phyloP scores from a whole-genome alignment of 1,284 basidiomycete genomes.

The Puccinia coronata region DNA sequence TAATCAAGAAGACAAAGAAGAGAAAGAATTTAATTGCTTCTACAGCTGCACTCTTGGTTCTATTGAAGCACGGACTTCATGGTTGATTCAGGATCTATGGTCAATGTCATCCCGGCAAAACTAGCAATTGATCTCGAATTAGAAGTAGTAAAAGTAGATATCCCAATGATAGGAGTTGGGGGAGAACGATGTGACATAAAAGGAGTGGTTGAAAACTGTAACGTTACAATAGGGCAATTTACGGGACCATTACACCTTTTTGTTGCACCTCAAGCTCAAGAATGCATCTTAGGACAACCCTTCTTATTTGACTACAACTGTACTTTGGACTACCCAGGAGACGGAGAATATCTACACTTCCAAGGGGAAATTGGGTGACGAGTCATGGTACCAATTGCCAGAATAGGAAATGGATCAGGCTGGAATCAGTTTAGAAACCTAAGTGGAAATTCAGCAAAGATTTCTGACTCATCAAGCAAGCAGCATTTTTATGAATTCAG shows the following conservation, averaged over 20 bases:
- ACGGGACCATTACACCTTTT: background rate
- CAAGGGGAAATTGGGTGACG: background rate
- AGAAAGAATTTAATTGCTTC: background rate
- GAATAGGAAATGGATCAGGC: background rate
- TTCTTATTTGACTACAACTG: background rate
- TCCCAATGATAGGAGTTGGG: background rate
- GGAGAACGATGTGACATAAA: background rate
- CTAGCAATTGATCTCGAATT: background rate
- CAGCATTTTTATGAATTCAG: background rate
- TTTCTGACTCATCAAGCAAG: background rate
- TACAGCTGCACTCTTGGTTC: background rate
- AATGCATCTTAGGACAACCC: background rate
- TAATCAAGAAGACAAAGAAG: background rate
- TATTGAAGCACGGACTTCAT: background rate
- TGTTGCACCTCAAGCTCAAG: background rate
- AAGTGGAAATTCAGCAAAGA: background rate
- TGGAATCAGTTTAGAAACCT: background rate
- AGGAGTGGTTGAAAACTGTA: slow-evolving; percentile 2
- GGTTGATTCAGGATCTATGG: background rate
- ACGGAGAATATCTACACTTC: background rate
- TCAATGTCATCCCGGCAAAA: background rate
- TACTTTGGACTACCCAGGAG: background rate
- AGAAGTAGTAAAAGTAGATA: slow-evolving; percentile 13
- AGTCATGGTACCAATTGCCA: background rate
- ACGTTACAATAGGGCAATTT: background rate